These are phyloP conservation scores for Trichoderma lentiforme DNA, from an alignment of 2,329 filamentous ascomycete genomes.

Conservation along the genomic window DNA sequence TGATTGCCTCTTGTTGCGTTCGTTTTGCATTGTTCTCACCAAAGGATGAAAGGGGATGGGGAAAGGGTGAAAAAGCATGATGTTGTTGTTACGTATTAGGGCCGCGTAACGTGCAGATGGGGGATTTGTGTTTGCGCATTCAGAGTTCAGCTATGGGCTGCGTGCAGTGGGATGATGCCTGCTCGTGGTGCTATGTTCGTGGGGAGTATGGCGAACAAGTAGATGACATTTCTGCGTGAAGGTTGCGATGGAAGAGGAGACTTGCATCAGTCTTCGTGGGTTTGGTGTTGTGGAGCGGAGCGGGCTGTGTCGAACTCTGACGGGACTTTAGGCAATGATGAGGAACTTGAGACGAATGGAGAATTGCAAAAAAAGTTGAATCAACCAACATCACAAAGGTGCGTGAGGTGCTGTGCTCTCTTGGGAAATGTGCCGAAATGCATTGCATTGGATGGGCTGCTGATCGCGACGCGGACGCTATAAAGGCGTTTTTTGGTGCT, in stretches of 20 bases:
- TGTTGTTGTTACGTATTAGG: not conserved
- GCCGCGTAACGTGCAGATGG: not conserved
- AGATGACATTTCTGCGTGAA: not conserved
- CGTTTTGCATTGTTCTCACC: not conserved
- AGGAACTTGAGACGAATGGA: not conserved
- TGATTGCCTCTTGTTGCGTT: not conserved
- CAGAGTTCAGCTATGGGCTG: not conserved
- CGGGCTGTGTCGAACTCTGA: not conserved
- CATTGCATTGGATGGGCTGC: not conserved
- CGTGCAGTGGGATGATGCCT: constrained; percentile 1
- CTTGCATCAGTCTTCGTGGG: not conserved
- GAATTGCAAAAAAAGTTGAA: not conserved
- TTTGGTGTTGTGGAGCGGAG: not conserved
- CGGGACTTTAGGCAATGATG: not conserved
- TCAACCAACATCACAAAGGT: not conserved
- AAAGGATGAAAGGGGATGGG: not conserved
- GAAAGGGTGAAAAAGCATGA: not conserved
- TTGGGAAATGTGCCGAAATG: not conserved
- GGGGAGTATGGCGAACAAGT: not conserved
- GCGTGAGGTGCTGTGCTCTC: not conserved
- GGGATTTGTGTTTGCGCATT: constrained; percentile 2
- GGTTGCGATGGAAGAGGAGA: not conserved
- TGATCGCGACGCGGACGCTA: constrained; percentile 6
- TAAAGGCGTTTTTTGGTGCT: not conserved
- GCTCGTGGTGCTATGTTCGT: not conserved